These are phyloP conservation scores for Saccharomycopsis vini DNA, from an alignment of 805 yeast genomes.

Conservation along the genomic window DNA sequence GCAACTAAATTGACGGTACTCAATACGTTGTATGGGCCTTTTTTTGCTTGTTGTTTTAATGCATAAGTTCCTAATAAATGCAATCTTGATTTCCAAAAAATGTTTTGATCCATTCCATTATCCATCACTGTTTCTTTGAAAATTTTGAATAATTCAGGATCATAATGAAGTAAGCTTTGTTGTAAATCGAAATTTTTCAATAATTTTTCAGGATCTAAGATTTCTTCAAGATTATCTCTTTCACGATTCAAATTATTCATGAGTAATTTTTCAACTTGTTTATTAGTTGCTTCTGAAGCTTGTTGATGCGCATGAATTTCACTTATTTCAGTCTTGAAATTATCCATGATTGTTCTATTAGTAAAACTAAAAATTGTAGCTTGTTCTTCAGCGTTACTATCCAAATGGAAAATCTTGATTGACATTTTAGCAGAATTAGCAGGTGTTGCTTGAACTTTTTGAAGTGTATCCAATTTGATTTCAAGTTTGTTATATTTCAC, in stretches of 20 bases:
- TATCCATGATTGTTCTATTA: constrained; percentile 68
- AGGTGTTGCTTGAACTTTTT: constrained; percentile 59
- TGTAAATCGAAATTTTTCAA: constrained; percentile 70
- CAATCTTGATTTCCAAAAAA: constrained; percentile 81
- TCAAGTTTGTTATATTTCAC: constrained; percentile 33
- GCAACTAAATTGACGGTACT: constrained; percentile 93
- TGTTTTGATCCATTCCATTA: constrained; percentile 63
- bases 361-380: constrained; percentile 50
- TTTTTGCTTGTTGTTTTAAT: constrained; percentile 69
- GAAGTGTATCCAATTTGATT: constrained; percentile 34
- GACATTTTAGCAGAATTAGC: constrained; percentile 58
- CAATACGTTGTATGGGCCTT: constrained; percentile 89
- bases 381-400: constrained; percentile 23
- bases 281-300: constrained; percentile 25
- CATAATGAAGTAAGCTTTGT: constrained; percentile 63
- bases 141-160: constrained; percentile 57
- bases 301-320: constrained; percentile 60
- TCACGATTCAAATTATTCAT: constrained; percentile 4
- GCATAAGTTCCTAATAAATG: constrained; percentile 81
- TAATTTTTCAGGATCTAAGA: constrained; percentile 48
- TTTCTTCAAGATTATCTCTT: constrained; percentile 29
- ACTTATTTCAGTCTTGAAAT: constrained; percentile 57
- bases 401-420: constrained; percentile 45
- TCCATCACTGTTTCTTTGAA: constrained; percentile 85
- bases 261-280: constrained; percentile 3